Evolutionary conservation across 352 stramenopile genomes (phyloP).

Genomic region (Phytopythium chamaehyphon): DNA sequence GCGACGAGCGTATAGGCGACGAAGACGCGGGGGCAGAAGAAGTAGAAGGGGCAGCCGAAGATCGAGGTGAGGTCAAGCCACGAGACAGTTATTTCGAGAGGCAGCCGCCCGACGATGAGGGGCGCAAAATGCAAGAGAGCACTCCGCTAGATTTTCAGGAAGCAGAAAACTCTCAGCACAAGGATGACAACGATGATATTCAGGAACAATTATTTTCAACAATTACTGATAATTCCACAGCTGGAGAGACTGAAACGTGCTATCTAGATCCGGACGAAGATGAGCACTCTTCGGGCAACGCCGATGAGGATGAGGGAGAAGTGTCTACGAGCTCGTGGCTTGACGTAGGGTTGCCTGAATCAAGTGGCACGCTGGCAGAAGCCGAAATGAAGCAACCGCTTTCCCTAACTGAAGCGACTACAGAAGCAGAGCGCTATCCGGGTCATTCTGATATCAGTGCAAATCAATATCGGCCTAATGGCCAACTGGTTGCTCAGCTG

Average conservation of each 20-base stretch:
- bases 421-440: background rate
- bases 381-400: background rate
- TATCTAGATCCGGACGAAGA: background rate
- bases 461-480: too few species aligned
- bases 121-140: background rate
- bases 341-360: background rate
- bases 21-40: constrained; percentile 19
- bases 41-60: too few species aligned
- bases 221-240: too few species aligned
- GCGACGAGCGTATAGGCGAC: constrained; percentile 8
- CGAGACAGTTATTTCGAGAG: constrained; percentile 21
- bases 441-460: too few species aligned
- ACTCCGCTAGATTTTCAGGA: background rate
- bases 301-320: constrained; percentile 1
- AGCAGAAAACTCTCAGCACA: background rate
- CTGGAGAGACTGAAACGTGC: too few species aligned
- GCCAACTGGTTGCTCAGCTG: too few species aligned
- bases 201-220: too few species aligned
- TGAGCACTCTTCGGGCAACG: background rate
- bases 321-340: constrained; percentile 1
- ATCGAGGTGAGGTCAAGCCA: constrained; percentile 3
- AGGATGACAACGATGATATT: constrained; percentile 2
- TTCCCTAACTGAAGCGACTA: background rate
- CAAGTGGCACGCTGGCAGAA: background rate
- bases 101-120: background rate